Evolutionary conservation across 2,329 filamentous ascomycete genomes (phyloP).

Genomic region (Thelonectria discophora): DNA sequence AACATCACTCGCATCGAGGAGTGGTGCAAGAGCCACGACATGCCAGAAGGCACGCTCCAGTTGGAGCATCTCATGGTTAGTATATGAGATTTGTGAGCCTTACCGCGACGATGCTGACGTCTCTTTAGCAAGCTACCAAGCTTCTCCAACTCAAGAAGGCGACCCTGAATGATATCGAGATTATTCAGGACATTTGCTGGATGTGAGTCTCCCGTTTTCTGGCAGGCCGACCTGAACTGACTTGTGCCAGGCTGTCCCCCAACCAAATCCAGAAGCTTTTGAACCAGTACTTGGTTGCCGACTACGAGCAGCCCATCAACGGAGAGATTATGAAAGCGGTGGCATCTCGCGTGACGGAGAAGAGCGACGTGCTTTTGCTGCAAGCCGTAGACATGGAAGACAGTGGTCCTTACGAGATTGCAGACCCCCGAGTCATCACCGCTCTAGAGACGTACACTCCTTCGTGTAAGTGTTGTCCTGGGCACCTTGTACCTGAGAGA

Average conservation of each 20-base stretch:
- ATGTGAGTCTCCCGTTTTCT: slow-evolving; percentile 73
- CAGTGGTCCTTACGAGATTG: slow-evolving; percentile 97
- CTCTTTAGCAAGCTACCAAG: slow-evolving; percentile 88
- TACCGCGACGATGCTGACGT: slow-evolving; percentile 40
- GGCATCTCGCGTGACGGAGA: slow-evolving; percentile 94
- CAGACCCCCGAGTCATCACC: slow-evolving; percentile 93
- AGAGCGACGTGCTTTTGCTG: slow-evolving; percentile 93
- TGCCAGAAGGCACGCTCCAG: slow-evolving; percentile 97
- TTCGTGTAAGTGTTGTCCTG: slow-evolving; percentile 73
- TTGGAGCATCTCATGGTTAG: slow-evolving; percentile 95
- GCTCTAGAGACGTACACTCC: slow-evolving; percentile 98
- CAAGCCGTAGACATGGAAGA: slow-evolving; percentile 99
- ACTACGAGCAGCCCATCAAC: slow-evolving; percentile 99
- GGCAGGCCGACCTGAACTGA: slow-evolving; percentile 16
- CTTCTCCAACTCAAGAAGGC: slow-evolving; percentile 98
- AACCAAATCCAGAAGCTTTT: slow-evolving; percentile 99
- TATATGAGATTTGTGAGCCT: background rate
- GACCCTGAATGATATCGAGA: slow-evolving; percentile 98
- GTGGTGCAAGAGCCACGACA: slow-evolving; percentile 99
- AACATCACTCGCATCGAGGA: slow-evolving; percentile 99
- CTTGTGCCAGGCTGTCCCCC: slow-evolving; percentile 78
- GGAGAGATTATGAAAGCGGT: slow-evolving; percentile 99
- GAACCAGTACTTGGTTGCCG: slow-evolving; percentile 97
- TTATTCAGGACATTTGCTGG: slow-evolving; percentile 99
- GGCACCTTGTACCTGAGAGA: background rate